Percentiles rank a stretch among this genome's conserved stretches.
These are phyloP conservation scores for Sugiyamaella americana DNA, from an alignment of 805 yeast species.

Conservation along the genomic window DNA sequence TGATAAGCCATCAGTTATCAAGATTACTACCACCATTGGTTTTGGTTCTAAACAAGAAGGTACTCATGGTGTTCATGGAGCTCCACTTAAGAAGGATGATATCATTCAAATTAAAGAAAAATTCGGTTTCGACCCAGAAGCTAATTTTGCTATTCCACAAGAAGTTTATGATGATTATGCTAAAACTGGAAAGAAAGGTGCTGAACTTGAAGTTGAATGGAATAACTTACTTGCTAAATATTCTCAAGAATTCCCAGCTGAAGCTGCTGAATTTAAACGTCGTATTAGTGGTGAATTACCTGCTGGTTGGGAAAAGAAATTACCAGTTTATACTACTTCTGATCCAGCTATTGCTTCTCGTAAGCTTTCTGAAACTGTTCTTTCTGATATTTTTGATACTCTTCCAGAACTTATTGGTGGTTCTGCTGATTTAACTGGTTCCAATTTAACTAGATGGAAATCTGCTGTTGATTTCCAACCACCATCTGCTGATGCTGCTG, in stretches of 20 bases:
- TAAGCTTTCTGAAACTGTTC: conserved; percentile 81
- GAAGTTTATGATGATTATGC: conserved; percentile 73
- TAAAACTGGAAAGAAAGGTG: conserved; percentile 53
- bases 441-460: conserved; percentile 86
- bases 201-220: conserved; percentile 71
- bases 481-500: conserved; percentile 35
- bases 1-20: conserved; percentile 85
- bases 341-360: conserved; percentile 90
- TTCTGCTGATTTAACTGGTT: conserved; percentile 96
- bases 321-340: conserved; percentile 72
- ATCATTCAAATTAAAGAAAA: conserved; percentile 74
- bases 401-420: conserved; percentile 94
- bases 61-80: conserved; percentile 90
- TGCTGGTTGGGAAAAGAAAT: conserved; percentile 63
- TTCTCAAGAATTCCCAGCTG: conserved; percentile 62
- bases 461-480: conserved; percentile 64
- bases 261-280: conserved; percentile 73
- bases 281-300: conserved; percentile 72
- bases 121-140: conserved; percentile 77
- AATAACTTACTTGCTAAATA: conserved; percentile 55
- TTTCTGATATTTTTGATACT: conserved; percentile 52
- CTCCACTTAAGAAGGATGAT: conserved; percentile 93
- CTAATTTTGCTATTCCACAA: conserved; percentile 70
- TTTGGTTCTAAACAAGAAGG: conserved; percentile 83
- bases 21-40: conserved; percentile 88